Evolutionary conservation across 2,329 filamentous ascomycete genomes (phyloP).

Genomic region (Emericellopsis cladophorae): DNA sequence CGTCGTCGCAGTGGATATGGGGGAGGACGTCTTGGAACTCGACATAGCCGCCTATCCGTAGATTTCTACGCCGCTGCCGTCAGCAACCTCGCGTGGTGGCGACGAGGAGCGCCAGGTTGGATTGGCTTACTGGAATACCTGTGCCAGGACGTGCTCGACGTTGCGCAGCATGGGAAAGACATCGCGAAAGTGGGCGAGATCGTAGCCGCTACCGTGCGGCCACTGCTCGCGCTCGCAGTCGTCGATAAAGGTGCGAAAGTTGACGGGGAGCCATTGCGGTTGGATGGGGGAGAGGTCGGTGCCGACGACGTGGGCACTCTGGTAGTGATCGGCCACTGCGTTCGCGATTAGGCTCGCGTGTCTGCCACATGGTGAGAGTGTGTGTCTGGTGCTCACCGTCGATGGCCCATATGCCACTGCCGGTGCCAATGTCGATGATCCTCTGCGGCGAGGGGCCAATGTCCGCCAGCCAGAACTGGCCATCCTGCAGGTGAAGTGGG

Average conservation of each 20-base stretch:
- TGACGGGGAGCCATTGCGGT: conserved; percentile 39
- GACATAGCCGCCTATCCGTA: conserved; percentile 35
- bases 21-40: conserved; percentile 34
- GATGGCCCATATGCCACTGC: conserved; percentile 22
- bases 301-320: conserved; percentile 28
- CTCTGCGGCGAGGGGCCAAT: conserved; percentile 24
- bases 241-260: conserved; percentile 45
- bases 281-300: conserved; percentile 36
- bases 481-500: conserved; percentile 12
- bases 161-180: not conserved
- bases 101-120: no score
- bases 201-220: not conserved
- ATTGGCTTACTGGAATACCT: not conserved
- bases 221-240: conserved; percentile 36
- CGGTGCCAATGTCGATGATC: conserved; percentile 35
- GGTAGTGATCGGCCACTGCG: conserved; percentile 32
- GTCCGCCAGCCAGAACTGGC: conserved; percentile 25
- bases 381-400: not conserved
- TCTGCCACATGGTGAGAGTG: no score
- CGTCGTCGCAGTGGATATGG: conserved; percentile 27
- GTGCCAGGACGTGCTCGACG: not conserved
- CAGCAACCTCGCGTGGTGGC: not conserved
- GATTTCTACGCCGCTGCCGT: conserved; percentile 14
- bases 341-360: not conserved
- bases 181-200: not conserved